Evolutionary conservation across 768 basidiomycete species (phyloP), one percentile per base, ranked within the genome.

Genomic region (Lanmaoa pseudosensibilis): DNA sequence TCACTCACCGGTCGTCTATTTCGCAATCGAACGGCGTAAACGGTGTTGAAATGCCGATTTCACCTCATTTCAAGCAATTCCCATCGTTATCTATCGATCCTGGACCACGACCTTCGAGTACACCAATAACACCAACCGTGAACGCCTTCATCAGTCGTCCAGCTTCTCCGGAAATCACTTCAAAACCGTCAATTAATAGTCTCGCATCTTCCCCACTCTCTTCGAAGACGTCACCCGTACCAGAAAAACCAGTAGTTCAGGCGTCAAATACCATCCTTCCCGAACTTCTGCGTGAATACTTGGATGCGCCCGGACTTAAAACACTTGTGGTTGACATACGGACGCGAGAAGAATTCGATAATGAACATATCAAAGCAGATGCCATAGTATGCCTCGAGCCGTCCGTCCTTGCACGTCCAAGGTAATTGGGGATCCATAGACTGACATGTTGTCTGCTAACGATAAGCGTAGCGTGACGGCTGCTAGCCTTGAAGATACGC

Each of bases 331-430:
- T 98, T 19, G 95, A 97, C 69, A 83, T 94, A 19, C 81, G 95
- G n/a, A 78, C 83, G 18, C 80, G 92, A 32, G 84, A 81, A 11
- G 88, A 90, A 46, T 95, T 90, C 64, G 84, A 92, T 58, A 73
- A 65, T 18, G 91, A 87, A 52, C 85, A 88, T 57, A 88, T 97
- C 55, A 82, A 78, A 52, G 80, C 76, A 4, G 77, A 83, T 58
- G 82, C 87, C 8, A 79, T 89, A 2, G 85, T 94, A 1, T 95
- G 93, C 72, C 78, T 97, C 21, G 94, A 98, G 71, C 93, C 94
- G 7, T 80, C 80, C 1, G 83, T 96, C 5, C 77, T 93, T 21
- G 64, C 78, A 54, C 81, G 92, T 45, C 74, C 83, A 58, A 83
- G 80, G 92, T 93, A 69, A 73, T 85, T 11, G 11, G 21, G 10